Evolutionary conservation across 2,329 filamentous ascomycete species (phyloP), one percentile per base, ranked within the genome.

Genomic region (Hymenoscyphus fructigenus): DNA sequence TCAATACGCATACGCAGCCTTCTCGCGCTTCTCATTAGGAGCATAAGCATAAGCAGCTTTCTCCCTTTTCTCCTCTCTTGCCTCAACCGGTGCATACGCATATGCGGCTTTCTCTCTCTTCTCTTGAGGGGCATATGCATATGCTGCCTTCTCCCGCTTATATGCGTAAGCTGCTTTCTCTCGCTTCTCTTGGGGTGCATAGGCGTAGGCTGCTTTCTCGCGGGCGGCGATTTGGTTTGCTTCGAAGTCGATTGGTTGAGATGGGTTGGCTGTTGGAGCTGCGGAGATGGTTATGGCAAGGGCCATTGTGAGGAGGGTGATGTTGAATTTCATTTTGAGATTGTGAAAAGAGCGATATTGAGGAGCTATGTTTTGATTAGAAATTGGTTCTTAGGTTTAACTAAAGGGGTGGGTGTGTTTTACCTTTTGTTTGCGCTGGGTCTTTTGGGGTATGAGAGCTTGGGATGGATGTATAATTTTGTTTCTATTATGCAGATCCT

Each of bases 121-220:
- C 41, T 47, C 41, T 2, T 12, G 3, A 7, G 41, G 41, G 2
- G 41, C 41, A 44, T 44, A 44, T 4, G 41, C 41, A 44, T 44
- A 47, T 5, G 41, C 41, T 20, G 41, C 17, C 17, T 47, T 47
- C 15, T 47, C 41, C n/a, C 41, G 2, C 41, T 47, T 47, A 44
- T 44, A 44, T n/a, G 38, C 38, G 12, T 44, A 47, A n/a, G 41
- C 41, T n/a, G 41, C 41, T 50, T 50, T 50, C 44, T 50, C 44
- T 5, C 44, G 6, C 20, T 50, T 23, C n/a, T 12, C 44, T 1
- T 23, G 9, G 5, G n/a, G n/a, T 12, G 44, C 44, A 50, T 50
- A 50, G 1, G 44, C 20, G 17, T 50, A 50, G 1, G n/a, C 44
- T 6, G n/a, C 44, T 23, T 50, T 50, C 44, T 23, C 44, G 7